Percentiles rank a stretch among this genome's conserved stretches.
phyloP scores from a whole-genome alignment of 179 eudicot species.

The Beta macrorhiza region DNA sequence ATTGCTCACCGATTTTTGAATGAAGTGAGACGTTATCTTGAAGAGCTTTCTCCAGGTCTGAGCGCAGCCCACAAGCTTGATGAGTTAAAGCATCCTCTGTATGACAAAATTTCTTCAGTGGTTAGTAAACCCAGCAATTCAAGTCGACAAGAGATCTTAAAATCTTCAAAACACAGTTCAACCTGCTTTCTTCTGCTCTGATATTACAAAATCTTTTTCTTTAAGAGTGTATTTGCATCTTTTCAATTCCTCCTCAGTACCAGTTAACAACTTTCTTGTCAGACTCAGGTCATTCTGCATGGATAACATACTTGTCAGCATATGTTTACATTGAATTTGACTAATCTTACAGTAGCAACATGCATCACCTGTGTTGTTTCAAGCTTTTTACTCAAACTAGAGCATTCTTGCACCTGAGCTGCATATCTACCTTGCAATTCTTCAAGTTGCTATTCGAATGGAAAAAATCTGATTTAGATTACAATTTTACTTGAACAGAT shows the following conservation, averaged over 20 bases:
- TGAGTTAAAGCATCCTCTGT: conserved; percentile 88
- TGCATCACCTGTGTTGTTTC: conserved; percentile 64
- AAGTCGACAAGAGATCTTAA: background rate
- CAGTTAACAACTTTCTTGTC: conserved; percentile 60
- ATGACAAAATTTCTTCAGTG: background rate
- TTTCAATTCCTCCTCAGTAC: conserved; percentile 70
- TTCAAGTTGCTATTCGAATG: conserved; percentile 61
- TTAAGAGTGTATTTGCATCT: conserved; percentile 63
- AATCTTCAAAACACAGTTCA: background rate
- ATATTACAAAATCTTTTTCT: conserved; percentile 77
- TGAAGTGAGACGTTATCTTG: conserved; percentile 73
- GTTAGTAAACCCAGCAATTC: background rate
- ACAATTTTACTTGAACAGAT: background rate
- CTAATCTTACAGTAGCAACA: conserved; percentile 1
- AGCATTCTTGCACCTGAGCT: conserved; percentile 56
- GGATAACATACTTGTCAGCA: conserved; percentile 18
- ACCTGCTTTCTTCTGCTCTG: conserved; percentile 93
- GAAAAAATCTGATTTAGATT: conserved; percentile 13
- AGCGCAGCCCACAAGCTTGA: conserved; percentile 77
- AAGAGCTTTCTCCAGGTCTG: conserved; percentile 86
- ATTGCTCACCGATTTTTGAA: conserved; percentile 63
- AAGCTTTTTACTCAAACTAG: conserved; percentile 58
- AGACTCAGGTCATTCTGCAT: conserved; percentile 67
- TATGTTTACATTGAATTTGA: background rate
- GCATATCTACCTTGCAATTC: conserved; percentile 68